Conservation (phyloP, 140 eudicot genomes). For the Senecio squalidus region DNA sequence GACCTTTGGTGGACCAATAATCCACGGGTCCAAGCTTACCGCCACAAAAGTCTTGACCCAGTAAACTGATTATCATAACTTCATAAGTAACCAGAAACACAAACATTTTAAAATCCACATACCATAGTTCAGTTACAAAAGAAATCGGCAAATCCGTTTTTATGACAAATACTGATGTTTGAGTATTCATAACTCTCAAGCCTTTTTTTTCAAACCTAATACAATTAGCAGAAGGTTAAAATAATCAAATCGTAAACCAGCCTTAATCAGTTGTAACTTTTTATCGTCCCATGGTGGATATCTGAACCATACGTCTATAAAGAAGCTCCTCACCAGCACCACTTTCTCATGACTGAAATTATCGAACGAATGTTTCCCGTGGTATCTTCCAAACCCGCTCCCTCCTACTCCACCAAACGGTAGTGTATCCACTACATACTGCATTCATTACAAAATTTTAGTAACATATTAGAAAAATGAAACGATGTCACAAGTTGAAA, state of each 20-base stretch:
- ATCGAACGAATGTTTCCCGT: conserved; percentile 82
- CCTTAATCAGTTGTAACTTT: conserved; percentile 53
- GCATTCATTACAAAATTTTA: conserved; percentile 13
- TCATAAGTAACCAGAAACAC: too few species aligned
- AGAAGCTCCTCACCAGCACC: conserved; percentile 29
- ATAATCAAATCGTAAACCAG: conserved; percentile 59
- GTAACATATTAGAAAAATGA: not conserved
- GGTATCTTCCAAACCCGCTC: conserved; percentile 84
- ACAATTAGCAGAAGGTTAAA: conserved; percentile 36
- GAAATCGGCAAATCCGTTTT: not conserved
- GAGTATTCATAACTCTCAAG: conserved; percentile 9
- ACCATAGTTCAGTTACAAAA: not conserved
- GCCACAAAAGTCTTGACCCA: too few species aligned
- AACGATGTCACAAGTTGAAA: not conserved
- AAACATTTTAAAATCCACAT: not conserved
- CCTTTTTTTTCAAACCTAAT: conserved; percentile 54
- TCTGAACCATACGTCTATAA: conserved; percentile 79
- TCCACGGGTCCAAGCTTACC: too few species aligned
- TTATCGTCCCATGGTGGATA: conserved; percentile 71
- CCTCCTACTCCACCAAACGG: conserved; percentile 96
- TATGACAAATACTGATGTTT: not conserved
- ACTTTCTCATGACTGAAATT: conserved; percentile 74
- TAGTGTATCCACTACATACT: conserved; percentile 67
- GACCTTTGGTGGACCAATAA: too few species aligned
- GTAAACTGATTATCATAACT: too few species aligned